Base-by-base conservation (phyloP, 768 basidiomycete genomes). In the Naganishia kalamii region DNA sequence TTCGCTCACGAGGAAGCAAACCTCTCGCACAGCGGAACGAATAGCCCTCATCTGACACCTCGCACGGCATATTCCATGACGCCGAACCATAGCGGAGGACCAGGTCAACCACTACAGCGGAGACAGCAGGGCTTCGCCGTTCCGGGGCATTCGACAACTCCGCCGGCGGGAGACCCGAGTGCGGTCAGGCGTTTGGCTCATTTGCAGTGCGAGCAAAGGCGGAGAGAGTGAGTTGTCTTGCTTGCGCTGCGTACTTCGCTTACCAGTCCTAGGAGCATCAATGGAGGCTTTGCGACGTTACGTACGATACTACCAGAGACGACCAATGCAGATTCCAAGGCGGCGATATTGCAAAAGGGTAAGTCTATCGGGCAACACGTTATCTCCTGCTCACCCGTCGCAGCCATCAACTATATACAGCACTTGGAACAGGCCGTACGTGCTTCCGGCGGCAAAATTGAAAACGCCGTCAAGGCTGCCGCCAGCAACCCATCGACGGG, bases 321-420 rank as follows among this genome's bases (percentile, higher is more conserved):
- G 27, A 68, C 60, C 12, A 62, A 52, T 7, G 52, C 66, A 27
- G 66, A 68, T 50, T 68, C 66, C 17, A 68, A 68, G 30, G 66
- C 66, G 12, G 66, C 66, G 23, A 68, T 68, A 7, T 41, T 68
- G 40, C 66, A 68, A 51, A 68, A 68, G 60, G 66, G 66, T 67
- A 12, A 37, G 61, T 62, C 25, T 10, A 12, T 33, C 13, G 10
- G 7, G 6, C 15, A n/a, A n/a, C 37, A 25, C 19, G 13, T 21
- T 13, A 25, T 50, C 21, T 21, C 37, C 3, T n/a, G n/a, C 46
- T 62, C 30, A 62, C 60, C 30, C 17, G 3, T 11, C 12, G 32
- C 29, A 67, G 66, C 66, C 35, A 68, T 68, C 44, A 68, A 68
- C 35, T 68, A 68, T 47, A 68, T 68, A 27, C 61, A 68, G 23